Base-by-base conservation (phyloP, 2,329 filamentous ascomycete genomes). In the Alternaria novae-zelandiae region DNA sequence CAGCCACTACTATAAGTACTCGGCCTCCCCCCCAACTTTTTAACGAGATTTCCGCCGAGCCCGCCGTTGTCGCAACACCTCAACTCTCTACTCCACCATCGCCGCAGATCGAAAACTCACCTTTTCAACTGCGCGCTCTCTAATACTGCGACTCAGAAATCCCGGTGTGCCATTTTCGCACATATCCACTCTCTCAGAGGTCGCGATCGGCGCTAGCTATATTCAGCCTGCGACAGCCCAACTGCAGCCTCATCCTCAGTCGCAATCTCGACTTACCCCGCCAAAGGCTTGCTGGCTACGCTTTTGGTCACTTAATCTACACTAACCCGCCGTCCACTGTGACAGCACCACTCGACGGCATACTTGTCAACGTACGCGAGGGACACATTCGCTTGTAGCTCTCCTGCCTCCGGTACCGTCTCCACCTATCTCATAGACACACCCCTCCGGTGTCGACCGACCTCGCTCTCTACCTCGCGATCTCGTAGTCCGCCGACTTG, bases 361-460 rank as follows among this genome's bases (percentile, higher is more conserved):
- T 44, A 66, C 70, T 76, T 78, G 77, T 81, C 82, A 83, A 82
- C 81, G 79, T 81, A 82, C 84, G 85, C 85, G 85, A 93, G 93
- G 92, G 94, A 97, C 91, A 94, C 94, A 97, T 97, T 97, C 83
- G 90, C 81, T 97, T 97, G 94, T 97, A 93, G 85, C 92, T 97
- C 94, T 97, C 93, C 91, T 88, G 83, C 87, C 87, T 87, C 80
- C 72, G 86, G 84, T 86, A 86, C 81, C 83, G 73, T 69, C 67
- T 71, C 66, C 68, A 69, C 70, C 68, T 63, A 56, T 62, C 67
- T 64, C 44, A 51, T 62, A 69, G 61, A 53, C 65, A 59, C 59
- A 57, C 66, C 61, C 56, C 64, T 60, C 64, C 64, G 70, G 70
- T 70, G 69, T 69, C 73, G 73, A 77, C 71, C 74, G 75, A 75